phyloP scores from a whole-genome alignment of 106 monocot genomes.

The Dendrobium huoshanense region DNA sequence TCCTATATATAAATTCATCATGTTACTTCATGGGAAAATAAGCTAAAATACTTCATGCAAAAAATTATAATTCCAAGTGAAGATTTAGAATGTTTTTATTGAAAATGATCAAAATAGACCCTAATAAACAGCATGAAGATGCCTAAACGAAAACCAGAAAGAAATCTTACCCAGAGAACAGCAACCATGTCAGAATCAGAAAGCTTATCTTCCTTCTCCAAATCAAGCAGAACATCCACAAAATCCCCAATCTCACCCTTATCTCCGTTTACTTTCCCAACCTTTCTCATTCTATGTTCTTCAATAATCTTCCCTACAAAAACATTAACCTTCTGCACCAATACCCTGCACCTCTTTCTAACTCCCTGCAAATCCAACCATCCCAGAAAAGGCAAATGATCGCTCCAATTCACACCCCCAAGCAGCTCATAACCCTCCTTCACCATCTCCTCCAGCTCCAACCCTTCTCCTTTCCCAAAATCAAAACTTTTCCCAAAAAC shows the following conservation, averaged over 20 bases:
- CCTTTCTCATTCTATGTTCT: conserved; percentile 21
- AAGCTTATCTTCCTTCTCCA: conserved; percentile 18
- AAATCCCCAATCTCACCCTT: not conserved
- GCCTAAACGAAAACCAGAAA: not conserved
- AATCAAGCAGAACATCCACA: conserved; percentile 16
- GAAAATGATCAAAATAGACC: not conserved
- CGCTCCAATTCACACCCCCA: conserved; percentile 22
- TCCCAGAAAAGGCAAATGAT: conserved; percentile 22
- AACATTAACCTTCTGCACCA: conserved; percentile 12
- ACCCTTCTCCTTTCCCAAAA: conserved; percentile 6
- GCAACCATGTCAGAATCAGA: conserved; percentile 22
- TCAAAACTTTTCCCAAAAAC: conserved; percentile 24
- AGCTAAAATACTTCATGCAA: no score
- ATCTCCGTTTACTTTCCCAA: not conserved
- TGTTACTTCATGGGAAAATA: no score
- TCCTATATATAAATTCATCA: no score
- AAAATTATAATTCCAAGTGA: not conserved
- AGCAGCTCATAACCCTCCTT: conserved; percentile 29
- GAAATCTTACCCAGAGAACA: conserved; percentile 19
- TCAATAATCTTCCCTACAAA: conserved; percentile 31
- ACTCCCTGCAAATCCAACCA: conserved; percentile 26
- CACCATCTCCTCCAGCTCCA: conserved; percentile 9
- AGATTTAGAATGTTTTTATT: not conserved
- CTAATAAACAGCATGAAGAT: not conserved
- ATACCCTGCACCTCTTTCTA: conserved; percentile 14